Evolutionary conservation across 768 basidiomycete genomes (phyloP).

Genomic region (Nidularia sp.): DNA sequence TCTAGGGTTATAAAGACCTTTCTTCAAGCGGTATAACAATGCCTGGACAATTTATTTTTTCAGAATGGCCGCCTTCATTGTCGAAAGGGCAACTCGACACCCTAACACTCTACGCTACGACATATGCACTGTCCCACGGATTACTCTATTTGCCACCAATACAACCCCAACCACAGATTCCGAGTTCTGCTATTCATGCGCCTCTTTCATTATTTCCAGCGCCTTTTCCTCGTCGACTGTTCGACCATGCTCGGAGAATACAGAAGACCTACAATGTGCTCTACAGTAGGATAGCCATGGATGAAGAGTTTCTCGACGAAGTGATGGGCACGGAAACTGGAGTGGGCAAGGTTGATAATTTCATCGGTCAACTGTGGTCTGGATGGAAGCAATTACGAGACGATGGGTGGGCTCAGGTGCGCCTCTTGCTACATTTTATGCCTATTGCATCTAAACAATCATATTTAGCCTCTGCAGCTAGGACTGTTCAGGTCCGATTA

Average conservation of each 20-base stretch:
- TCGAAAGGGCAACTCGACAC: conserved; percentile 52
- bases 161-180: conserved; percentile 40
- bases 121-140: conserved; percentile 82
- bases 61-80: conserved; percentile 74
- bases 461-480: conserved; percentile 68
- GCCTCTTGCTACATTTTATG: neutral
- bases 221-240: conserved; percentile 74
- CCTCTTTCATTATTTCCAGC: conserved; percentile 87
- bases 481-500: conserved; percentile 96
- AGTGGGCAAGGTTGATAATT: conserved; percentile 80
- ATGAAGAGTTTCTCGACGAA: conserved; percentile 74
- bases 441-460: neutral
- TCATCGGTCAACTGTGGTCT: conserved; percentile 81
- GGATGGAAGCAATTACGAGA: conserved; percentile 79
- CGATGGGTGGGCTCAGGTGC: conserved; percentile 48
- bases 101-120: conserved; percentile 65
- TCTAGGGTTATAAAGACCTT: no score
- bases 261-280: conserved; percentile 81
- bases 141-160: conserved; percentile 74
- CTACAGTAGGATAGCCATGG: conserved; percentile 80
- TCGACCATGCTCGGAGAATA: conserved; percentile 57
- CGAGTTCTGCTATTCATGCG: conserved; percentile 82
- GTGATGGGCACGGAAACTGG: conserved; percentile 80
- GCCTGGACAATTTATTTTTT: conserved; percentile 35
- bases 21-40: conserved; percentile 7